These are phyloP conservation scores for Berberis vulgaris DNA, from an alignment of 164 flowering plant species.

Conservation along the genomic window DNA sequence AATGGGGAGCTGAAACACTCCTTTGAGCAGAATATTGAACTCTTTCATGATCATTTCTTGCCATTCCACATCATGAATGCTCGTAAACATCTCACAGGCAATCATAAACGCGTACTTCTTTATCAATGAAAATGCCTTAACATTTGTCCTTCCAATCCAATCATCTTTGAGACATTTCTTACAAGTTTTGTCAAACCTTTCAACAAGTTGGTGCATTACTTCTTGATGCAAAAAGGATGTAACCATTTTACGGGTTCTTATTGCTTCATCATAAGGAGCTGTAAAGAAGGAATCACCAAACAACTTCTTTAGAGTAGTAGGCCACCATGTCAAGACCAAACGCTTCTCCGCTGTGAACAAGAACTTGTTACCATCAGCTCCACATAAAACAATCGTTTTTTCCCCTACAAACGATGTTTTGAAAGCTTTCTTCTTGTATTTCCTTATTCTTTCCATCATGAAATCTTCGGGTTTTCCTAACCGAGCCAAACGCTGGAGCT, in stretches of 20 bases:
- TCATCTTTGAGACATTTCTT: constrained; percentile 7
- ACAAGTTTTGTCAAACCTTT: constrained; percentile 8
- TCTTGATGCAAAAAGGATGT: constrained; percentile 7
- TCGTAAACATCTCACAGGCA: constrained; percentile 12
- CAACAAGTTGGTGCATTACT: constrained; percentile 4
- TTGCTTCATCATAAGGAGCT: constrained; percentile 8
- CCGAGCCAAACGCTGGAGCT: background rate
- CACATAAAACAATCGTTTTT: background rate
- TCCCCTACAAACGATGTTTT: background rate
- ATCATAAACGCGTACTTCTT: constrained; percentile 9
- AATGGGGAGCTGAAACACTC: constrained; percentile 13
- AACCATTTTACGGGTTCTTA: constrained; percentile 6
- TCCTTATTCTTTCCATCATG: background rate
- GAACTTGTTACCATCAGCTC: background rate
- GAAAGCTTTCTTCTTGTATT: background rate
- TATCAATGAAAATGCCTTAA: constrained; percentile 10
- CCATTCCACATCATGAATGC: constrained; percentile 5
- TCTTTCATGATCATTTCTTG: constrained; percentile 10
- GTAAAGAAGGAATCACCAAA: constrained; percentile 11
- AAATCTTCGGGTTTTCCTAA: background rate
- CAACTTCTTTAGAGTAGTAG: constrained; percentile 5
- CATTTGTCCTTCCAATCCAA: constrained; percentile 10
- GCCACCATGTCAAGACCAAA: constrained; percentile 12
- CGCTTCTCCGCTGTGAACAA: background rate
- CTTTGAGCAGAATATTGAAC: constrained; percentile 13